Evolutionary conservation across 2,329 filamentous ascomycete genomes (phyloP), one percentile per base, ranked within the genome.

Genomic region (Coleophoma cylindrospora): DNA sequence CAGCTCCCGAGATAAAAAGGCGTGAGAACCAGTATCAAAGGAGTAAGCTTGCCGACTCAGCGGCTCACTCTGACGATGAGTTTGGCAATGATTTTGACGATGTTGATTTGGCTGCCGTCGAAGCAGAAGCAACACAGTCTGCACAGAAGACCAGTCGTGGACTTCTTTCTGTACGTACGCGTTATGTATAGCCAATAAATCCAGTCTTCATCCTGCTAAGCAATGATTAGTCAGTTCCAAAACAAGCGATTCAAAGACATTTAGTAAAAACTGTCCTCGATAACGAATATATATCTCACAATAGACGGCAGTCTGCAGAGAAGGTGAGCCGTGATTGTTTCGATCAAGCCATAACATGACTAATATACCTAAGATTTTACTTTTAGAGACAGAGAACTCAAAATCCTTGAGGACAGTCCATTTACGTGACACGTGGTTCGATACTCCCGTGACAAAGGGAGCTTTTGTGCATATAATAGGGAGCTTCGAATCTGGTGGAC

Each of bases 401-500:
- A 84, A 86, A 53, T 68, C 73, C 7, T 75, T 79, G 54, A 86
- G 80, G 59, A 82, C 80, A 1, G 83, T 97, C 32, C 80, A 84
- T 48, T 79, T 99, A 34, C 83, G 92, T 52, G 89, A 89, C 50
- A 87, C 89, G 45, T 99, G 94, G 94, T 79, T 82, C 54, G 87
- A 92, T 44, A 95, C 89, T 7, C 81, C 86, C 32, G 89, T 87
- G 37, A 84, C 81, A 34, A 74, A 80, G 40, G 85, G 87, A 33
- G 83, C 87, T 1, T 92, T 87, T 63, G 84, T 97, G 38, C 91
- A 99, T 65, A 75, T 99, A 51, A 89, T 95, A 55, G 91, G 91
- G 32, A 71, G 80, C 3, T 96, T 95, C 60, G 79, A 86, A 51
- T 58, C 69, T 1, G 76, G 72, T 14, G 88, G 89, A 2, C 82